These are phyloP conservation scores for Cymbopogon citratus DNA, from an alignment of 176 grass and related monocot genomes.

Conservation along the genomic window DNA sequence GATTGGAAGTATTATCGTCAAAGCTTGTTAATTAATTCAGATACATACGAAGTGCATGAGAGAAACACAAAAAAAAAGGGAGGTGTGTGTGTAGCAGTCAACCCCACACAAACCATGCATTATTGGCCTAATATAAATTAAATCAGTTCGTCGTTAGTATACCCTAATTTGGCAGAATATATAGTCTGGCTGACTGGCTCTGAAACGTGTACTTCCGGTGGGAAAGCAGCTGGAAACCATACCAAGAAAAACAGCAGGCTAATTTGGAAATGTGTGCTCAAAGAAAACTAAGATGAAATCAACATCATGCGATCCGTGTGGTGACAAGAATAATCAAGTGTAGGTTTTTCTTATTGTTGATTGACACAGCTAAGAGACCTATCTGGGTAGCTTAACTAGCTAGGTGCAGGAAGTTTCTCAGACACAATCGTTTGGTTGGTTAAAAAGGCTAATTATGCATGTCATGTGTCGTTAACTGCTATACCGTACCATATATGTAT, in stretches of 20 bases:
- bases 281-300: neutral
- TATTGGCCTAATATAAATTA: neutral
- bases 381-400: too few species aligned
- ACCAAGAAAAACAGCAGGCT: neutral
- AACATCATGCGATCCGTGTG: neutral
- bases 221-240: neutral
- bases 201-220: neutral
- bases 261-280: neutral
- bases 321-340: neutral
- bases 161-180: neutral
- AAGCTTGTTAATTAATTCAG: too few species aligned
- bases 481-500: neutral
- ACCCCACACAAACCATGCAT: too few species aligned
- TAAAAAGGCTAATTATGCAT: neutral
- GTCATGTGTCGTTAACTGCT: neutral
- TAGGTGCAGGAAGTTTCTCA: conserved; percentile 9
- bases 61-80: too few species aligned
- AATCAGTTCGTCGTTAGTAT: neutral
- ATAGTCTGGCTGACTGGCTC: neutral
- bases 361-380: neutral
- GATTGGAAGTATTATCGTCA: too few species aligned
- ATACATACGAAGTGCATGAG: too few species aligned
- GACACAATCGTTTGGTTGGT: neutral
- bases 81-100: too few species aligned
- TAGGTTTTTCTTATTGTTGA: neutral